Base-by-base conservation (phyloP, 805 yeast genomes). In the Metschnikowia picachoensis region DNA sequence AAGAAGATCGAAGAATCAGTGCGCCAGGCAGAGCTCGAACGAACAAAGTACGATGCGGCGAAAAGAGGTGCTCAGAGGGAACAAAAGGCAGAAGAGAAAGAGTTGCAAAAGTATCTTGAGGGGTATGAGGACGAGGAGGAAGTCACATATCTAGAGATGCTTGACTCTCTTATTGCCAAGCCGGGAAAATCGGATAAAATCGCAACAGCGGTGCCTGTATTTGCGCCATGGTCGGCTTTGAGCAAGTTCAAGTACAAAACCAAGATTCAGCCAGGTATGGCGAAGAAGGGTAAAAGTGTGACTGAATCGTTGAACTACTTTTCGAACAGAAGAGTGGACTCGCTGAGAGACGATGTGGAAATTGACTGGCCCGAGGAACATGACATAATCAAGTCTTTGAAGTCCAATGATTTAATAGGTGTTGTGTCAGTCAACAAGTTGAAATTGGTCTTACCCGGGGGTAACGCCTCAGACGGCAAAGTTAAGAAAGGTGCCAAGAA, bases 181-280 rank as follows among this genome's bases (percentile, higher is more conserved):
- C 82, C 82, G 1, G 61, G 65, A 10, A 58, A 67, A 28, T 60
- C 67, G 1, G 95, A 87, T 58, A 67, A 58, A 3, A 68, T 87
- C 10, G 57, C 72, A 10, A 87, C 82, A 47, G 80, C 86, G 7
- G 77, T 92, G 11, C 95, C 97, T 0, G 82, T 88, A 15, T 92
- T 90, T 73, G 97, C 94, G 0, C 99, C 99, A 2, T 94, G 97
- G 96, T 66, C 78, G 11, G 76, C 97, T 0, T 63, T 94, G 52
- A 75, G 71, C 48, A 85, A 85, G 60, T 79, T 76, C 63, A 83
- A 86, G 58, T 90, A 87, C 66, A 89, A 89, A 61, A 83, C 87
- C 31, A 92, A 92, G 62, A 66, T 92, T 29, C 87, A 82, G 54
- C 91, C 96, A 0, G 87, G 87, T 3, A 72, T 77, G 28, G 82